These are phyloP conservation scores for Cladosporium sp. DNA, from an alignment of 2,329 filamentous ascomycete genomes.

Conservation along the genomic window DNA sequence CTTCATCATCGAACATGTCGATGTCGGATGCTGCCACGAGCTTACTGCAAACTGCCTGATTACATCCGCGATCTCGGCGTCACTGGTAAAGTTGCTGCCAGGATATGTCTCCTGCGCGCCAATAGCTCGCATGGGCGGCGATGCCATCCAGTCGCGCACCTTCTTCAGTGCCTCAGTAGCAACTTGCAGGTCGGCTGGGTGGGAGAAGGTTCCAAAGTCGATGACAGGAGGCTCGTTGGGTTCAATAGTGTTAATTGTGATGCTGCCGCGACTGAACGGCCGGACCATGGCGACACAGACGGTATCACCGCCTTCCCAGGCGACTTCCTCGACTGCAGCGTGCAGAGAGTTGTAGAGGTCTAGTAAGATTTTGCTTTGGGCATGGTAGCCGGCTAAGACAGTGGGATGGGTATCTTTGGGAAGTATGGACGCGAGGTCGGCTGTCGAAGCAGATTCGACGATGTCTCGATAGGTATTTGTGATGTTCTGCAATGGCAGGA, in stretches of 20 bases:
- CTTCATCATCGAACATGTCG: slow-evolving; percentile 33
- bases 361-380: slow-evolving; percentile 25
- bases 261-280: slow-evolving; percentile 35
- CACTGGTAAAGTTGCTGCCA: slow-evolving; percentile 19
- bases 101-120: slow-evolving; percentile 30
- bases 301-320: slow-evolving; percentile 25
- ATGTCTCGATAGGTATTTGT: slow-evolving; percentile 19
- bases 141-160: slow-evolving; percentile 33
- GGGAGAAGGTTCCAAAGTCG: slow-evolving; percentile 32
- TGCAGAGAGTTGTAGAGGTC: slow-evolving; percentile 22
- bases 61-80: slow-evolving; percentile 19
- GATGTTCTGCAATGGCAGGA: slow-evolving; percentile 20
- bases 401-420: slow-evolving; percentile 15
- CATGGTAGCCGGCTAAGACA: slow-evolving; percentile 26
- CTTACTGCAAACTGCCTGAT: slow-evolving; percentile 10
- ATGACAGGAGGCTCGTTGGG: slow-evolving; percentile 31
- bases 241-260: slow-evolving; percentile 34
- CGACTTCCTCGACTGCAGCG: slow-evolving; percentile 32
- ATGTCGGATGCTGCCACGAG: slow-evolving; percentile 30
- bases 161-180: slow-evolving; percentile 33
- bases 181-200: slow-evolving; percentile 35
- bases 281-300: slow-evolving; percentile 31
- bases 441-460: slow-evolving; percentile 16
- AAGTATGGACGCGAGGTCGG: slow-evolving; percentile 13
- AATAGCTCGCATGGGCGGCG: slow-evolving; percentile 29